Conservation (phyloP, 768 basidiomycete species). For the Kwoniella sp. region DNA sequence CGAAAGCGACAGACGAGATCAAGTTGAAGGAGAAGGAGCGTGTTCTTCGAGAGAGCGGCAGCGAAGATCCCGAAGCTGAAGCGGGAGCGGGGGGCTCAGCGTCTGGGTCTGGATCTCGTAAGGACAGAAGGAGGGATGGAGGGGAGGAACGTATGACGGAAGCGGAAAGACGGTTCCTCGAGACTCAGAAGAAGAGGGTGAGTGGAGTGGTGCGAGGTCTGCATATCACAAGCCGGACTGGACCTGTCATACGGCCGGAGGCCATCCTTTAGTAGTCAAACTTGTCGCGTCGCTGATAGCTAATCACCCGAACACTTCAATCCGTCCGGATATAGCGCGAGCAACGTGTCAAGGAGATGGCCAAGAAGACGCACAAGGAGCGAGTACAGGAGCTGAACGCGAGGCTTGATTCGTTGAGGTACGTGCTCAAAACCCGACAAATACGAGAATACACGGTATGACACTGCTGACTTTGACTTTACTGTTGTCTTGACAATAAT, state of each 20-base stretch:
- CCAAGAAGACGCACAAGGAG: conserved; percentile 53
- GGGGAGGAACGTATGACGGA: conserved; percentile 48
- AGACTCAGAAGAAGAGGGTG: conserved; percentile 52
- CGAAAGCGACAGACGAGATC: conserved; percentile 31
- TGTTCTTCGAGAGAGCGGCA: not conserved
- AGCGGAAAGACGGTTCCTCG: conserved; percentile 53
- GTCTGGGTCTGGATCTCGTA: not conserved
- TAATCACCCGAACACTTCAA: not conserved
- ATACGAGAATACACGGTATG: too few relatives aligned
- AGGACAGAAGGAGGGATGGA: conserved; percentile 13
- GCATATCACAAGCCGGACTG: too few relatives aligned
- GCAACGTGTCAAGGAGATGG: conserved; percentile 47
- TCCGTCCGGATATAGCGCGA: conserved; percentile 33
- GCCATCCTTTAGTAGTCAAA: not conserved
- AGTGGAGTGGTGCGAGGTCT: conserved; percentile 18
- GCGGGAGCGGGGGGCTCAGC: not conserved
- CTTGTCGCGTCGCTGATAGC: too few relatives aligned
- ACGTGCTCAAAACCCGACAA: conserved; percentile 18
- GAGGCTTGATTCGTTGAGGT: conserved; percentile 51
- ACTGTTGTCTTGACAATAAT: not conserved
- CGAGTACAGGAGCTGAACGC: conserved; percentile 52
- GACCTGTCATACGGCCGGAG: not conserved
- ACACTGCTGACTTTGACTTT: too few relatives aligned
- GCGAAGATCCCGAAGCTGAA: conserved; percentile 6
- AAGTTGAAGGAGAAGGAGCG: conserved; percentile 19